These are phyloP conservation scores for Annulohypoxylon truncatum DNA, from an alignment of 2,329 filamentous ascomycete species.

Conservation along the genomic window DNA sequence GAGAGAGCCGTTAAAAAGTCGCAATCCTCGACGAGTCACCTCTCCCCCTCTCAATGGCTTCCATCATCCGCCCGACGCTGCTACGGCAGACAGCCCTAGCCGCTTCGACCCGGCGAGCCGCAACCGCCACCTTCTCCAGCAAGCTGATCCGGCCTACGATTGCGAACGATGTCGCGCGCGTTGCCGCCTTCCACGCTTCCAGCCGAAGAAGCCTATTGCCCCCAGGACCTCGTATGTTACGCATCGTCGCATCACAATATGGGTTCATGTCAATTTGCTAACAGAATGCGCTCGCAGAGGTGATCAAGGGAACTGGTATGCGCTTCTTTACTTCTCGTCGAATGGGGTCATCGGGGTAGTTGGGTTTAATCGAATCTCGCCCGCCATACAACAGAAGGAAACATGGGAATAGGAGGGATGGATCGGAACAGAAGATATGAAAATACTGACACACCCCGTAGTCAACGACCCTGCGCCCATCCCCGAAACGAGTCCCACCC, in stretches of 20 bases:
- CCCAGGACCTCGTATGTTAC: slow-evolving; percentile 81
- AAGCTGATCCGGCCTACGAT: slow-evolving; percentile 48
- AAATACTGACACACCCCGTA: slow-evolving; percentile 50
- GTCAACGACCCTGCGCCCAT: slow-evolving; percentile 89
- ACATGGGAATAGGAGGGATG: neutral
- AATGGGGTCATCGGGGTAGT: neutral
- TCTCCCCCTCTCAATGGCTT: slow-evolving; percentile 60
- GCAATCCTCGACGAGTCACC: slow-evolving; percentile 35
- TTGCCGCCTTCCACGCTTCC: slow-evolving; percentile 89
- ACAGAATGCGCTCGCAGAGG: slow-evolving; percentile 65
- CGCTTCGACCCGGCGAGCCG: slow-evolving; percentile 54
- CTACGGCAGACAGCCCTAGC: slow-evolving; percentile 64
- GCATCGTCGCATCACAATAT: slow-evolving; percentile 5
- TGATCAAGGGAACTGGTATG: slow-evolving; percentile 79
- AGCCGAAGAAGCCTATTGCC: slow-evolving; percentile 81
- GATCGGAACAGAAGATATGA: neutral
- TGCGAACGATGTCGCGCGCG: slow-evolving; percentile 59
- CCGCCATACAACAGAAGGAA: neutral
- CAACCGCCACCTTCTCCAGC: slow-evolving; percentile 49
- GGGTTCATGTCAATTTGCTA: slow-evolving; percentile 53
- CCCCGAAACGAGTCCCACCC: slow-evolving; percentile 76
- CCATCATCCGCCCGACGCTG: slow-evolving; percentile 65
- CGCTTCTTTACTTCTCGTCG: slow-evolving; percentile 16
- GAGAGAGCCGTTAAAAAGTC: neutral
- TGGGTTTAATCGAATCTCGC: too few relatives aligned